These are phyloP conservation scores for Purshia tridentata DNA, from an alignment of 306 rosid genomes.

Conservation along the genomic window DNA sequence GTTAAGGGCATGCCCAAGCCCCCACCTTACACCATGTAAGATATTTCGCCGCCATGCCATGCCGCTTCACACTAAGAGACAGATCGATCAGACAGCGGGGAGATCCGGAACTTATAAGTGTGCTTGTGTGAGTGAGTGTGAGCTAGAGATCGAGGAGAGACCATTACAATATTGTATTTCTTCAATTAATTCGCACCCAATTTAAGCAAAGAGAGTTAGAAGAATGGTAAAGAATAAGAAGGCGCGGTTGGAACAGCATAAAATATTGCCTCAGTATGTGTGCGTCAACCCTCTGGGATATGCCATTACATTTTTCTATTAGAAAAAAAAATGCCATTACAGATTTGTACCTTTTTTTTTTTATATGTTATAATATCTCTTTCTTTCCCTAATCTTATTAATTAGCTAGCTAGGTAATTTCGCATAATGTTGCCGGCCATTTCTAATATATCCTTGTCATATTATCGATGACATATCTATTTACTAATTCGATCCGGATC, in stretches of 20 bases:
- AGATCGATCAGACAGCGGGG: neutral
- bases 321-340: neutral
- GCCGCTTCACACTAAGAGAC: constrained; percentile 8
- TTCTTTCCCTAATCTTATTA: neutral
- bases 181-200: neutral
- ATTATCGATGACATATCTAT: too few relatives aligned
- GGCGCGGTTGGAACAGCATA: neutral
- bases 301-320: neutral
- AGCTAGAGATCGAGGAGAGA: neutral
- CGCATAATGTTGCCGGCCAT: neutral
- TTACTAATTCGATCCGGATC: too few relatives aligned
- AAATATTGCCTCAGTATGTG: neutral
- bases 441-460: neutral
- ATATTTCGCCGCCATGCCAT: constrained; percentile 1
- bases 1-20: constrained; percentile 52
- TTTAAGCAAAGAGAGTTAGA: constrained; percentile 9
- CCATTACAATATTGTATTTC: constrained; percentile 10
- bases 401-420: neutral
- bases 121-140: constrained; percentile 3
- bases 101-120: neutral
- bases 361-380: neutral
- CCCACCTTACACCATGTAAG: constrained; percentile 23
- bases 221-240: constrained; percentile 14
- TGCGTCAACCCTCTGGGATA: neutral
- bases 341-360: neutral